Evolutionary conservation across 805 yeast genomes (phyloP).

Genomic region (Candida broadrunensis): DNA sequence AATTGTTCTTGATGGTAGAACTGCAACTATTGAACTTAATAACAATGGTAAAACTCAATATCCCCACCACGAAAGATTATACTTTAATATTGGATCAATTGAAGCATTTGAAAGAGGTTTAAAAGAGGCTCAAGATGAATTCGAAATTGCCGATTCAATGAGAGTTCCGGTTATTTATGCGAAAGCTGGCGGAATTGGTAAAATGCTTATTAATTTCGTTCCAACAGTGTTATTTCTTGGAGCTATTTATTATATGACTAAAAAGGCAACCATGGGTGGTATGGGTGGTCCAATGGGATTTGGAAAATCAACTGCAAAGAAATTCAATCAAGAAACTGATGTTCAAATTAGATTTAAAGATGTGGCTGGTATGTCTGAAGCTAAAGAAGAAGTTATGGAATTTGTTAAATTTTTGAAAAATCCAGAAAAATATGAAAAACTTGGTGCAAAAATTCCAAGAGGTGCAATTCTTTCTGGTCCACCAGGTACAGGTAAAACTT

Average conservation of each 20-base stretch:
- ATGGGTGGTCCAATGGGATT: constrained; percentile 78
- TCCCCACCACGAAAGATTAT: constrained; percentile 23
- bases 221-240: constrained; percentile 91
- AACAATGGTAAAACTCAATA: constrained; percentile 55
- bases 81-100: constrained; percentile 83
- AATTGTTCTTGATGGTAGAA: constrained; percentile 70
- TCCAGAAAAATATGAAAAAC: constrained; percentile 83
- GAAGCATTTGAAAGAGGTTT: constrained; percentile 83
- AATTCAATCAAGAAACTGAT: constrained; percentile 88
- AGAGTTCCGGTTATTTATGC: constrained; percentile 81
- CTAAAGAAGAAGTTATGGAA: constrained; percentile 97
- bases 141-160: constrained; percentile 56
- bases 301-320: constrained; percentile 88
- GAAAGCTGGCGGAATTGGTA: constrained; percentile 64
- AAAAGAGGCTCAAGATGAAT: constrained; percentile 70
- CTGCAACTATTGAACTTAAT: constrained; percentile 69
- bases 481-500: constrained; percentile 99
- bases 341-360: constrained; percentile 86
- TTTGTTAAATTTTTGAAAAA: constrained; percentile 90
- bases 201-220: constrained; percentile 65
- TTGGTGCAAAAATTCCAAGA: constrained; percentile 97
- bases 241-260: constrained; percentile 80
- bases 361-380: constrained; percentile 97
- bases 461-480: constrained; percentile 98
- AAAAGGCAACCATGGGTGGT: constrained; percentile 69